Conservation (phyloP, 2,329 filamentous ascomycete genomes). For the Paecilomyces variotii region DNA sequence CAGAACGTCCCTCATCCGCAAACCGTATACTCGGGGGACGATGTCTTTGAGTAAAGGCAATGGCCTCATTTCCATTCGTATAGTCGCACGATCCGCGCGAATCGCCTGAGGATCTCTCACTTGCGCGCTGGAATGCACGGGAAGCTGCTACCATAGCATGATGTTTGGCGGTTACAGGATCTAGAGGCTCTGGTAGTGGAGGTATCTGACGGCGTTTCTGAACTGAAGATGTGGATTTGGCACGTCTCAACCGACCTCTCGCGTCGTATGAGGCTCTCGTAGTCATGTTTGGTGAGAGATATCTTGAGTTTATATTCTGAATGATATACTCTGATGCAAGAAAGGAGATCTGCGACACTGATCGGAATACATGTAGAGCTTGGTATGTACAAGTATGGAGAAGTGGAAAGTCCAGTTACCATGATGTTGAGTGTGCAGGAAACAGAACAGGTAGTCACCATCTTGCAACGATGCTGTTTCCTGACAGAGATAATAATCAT, state of each 20-base stretch:
- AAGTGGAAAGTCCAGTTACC: neutral
- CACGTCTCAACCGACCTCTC: conserved; percentile 25
- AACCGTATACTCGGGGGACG: conserved; percentile 10
- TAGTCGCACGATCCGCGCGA: conserved; percentile 21
- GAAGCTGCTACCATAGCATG: conserved; percentile 37
- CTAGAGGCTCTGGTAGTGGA: conserved; percentile 16
- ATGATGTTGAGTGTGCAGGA: neutral
- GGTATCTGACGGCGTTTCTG: conserved; percentile 18
- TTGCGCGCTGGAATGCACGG: conserved; percentile 33
- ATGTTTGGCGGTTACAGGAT: conserved; percentile 20
- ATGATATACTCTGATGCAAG: conserved; percentile 5
- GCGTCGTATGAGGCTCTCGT: conserved; percentile 19
- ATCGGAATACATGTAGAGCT: neutral
- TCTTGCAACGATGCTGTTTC: neutral
- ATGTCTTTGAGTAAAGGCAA: conserved; percentile 16
- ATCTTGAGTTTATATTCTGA: neutral
- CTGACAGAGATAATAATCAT: neutral
- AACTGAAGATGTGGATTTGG: conserved; percentile 33
- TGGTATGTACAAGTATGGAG: neutral
- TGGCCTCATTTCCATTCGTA: conserved; percentile 16
- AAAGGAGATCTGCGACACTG: conserved; percentile 5
- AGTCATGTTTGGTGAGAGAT: conserved; percentile 13
- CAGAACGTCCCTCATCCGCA: conserved; percentile 7
- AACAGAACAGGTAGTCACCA: neutral
- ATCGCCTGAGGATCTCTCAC: conserved; percentile 18